phyloP scores from a whole-genome alignment of 345 rosid genomes.

The Triadica sebifera region DNA sequence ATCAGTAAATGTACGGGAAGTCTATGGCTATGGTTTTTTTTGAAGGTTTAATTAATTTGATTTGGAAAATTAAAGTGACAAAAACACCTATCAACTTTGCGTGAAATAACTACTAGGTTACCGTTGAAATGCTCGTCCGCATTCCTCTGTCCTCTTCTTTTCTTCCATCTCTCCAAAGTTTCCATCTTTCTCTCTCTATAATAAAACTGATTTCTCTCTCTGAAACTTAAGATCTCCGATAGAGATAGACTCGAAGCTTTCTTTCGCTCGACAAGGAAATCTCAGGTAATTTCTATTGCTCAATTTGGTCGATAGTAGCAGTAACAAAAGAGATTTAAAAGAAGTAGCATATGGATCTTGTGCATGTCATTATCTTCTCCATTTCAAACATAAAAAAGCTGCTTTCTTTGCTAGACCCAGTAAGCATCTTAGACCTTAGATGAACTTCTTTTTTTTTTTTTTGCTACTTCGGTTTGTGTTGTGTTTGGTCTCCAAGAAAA shows the following conservation, averaged over 20 bases:
- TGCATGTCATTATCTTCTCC: neutral
- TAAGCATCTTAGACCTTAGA: neutral
- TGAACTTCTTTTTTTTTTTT: neutral
- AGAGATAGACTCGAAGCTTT: no score
- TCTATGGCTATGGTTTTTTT: no score
- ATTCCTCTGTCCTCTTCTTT: neutral
- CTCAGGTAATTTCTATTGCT: neutral
- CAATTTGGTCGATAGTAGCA: neutral
- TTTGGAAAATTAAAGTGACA: no score
- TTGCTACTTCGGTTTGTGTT: neutral
- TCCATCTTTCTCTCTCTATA: neutral
- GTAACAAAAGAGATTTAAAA: neutral
- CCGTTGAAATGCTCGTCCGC: neutral
- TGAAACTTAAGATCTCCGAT: neutral
- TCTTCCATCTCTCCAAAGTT: constrained; percentile 6
- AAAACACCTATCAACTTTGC: neutral
- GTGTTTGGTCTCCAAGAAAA: neutral
- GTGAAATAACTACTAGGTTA: neutral
- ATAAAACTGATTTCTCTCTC: neutral
- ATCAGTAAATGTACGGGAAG: no score
- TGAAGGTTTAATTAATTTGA: no score
- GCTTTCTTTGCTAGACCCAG: neutral
- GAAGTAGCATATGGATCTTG: neutral
- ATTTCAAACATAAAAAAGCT: no score
- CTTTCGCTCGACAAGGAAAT: neutral